These are phyloP conservation scores for Xerocomus amazonicus DNA, from an alignment of 1,284 basidiomycete genomes.

Conservation along the genomic window DNA sequence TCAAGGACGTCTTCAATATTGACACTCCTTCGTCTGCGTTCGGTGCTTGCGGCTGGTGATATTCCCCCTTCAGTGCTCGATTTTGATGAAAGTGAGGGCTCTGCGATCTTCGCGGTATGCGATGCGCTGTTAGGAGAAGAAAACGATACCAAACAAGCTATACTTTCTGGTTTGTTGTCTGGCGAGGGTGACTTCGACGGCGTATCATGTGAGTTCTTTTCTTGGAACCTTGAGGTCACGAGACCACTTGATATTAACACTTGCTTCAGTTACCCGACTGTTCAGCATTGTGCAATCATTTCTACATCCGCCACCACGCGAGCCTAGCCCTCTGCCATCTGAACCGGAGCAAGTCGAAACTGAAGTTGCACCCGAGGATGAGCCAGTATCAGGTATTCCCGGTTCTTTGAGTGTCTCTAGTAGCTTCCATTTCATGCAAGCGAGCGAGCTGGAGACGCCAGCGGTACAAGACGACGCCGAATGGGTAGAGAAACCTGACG, in stretches of 20 bases:
- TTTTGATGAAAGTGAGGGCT: slow-evolving; percentile 49
- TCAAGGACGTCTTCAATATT: slow-evolving; percentile 52
- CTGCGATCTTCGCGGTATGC: slow-evolving; percentile 49
- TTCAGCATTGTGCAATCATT: slow-evolving; percentile 51
- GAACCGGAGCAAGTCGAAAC: slow-evolving; percentile 30
- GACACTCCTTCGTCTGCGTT: slow-evolving; percentile 62
- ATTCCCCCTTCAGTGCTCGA: slow-evolving; percentile 42
- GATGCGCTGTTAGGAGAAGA: slow-evolving; percentile 56
- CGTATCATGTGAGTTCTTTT: slow-evolving; percentile 50
- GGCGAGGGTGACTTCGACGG: slow-evolving; percentile 55
- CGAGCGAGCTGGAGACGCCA: slow-evolving; percentile 62
- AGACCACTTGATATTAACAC: slow-evolving; percentile 4
- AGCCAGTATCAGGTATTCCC: slow-evolving; percentile 32
- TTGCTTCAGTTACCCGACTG: slow-evolving; percentile 50
- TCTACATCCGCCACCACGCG: slow-evolving; percentile 46
- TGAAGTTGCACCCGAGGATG: slow-evolving; percentile 10
- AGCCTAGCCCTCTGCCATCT: slow-evolving; percentile 29
- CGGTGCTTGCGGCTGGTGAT: slow-evolving; percentile 49
- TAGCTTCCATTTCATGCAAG: slow-evolving; percentile 74
- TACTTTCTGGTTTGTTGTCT: slow-evolving; percentile 53
- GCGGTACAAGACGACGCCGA: slow-evolving; percentile 47
- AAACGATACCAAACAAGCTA: slow-evolving; percentile 43
- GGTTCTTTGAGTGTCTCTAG: slow-evolving; percentile 39
- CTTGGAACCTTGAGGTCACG: neutral
- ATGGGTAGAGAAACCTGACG: slow-evolving; percentile 47